A percentile compares a stretch with the other conserved stretches of the same genome.
phyloP scores from a whole-genome alignment of 768 basidiomycete species.

The Lenzites betulinus region DNA sequence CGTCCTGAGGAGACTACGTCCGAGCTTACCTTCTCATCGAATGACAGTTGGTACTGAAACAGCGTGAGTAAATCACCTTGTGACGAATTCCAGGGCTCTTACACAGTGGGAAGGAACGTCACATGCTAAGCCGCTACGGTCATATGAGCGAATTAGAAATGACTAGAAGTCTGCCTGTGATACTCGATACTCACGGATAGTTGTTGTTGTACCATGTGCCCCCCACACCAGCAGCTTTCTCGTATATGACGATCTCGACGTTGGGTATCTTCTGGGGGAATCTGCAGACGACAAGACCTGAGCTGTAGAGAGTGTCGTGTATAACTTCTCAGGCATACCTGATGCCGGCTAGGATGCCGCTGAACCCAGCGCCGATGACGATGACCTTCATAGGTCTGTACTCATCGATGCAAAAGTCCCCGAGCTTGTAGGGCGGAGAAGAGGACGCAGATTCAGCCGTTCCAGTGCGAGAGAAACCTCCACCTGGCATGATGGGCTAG shows the following conservation, averaged over 20 bases:
- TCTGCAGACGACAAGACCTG: background rate
- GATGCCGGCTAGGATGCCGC: conserved; percentile 60
- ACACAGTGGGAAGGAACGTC: conserved; percentile 62
- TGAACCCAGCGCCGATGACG: conserved; percentile 60
- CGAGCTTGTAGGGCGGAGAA: conserved; percentile 30
- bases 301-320: too few relatives aligned
- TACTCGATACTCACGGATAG: conserved; percentile 39
- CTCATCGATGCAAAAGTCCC: conserved; percentile 54
- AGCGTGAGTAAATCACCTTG: background rate
- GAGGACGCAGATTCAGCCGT: too few relatives aligned
- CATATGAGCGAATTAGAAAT: too few relatives aligned
- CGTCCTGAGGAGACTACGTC: background rate
- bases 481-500: too few relatives aligned
- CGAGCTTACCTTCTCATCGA: conserved; percentile 47
- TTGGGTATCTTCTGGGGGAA: conserved; percentile 40
- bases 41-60: conserved; percentile 57
- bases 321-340: too few relatives aligned
- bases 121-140: conserved; percentile 59
- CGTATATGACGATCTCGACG: conserved; percentile 53
- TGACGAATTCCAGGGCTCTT: conserved; percentile 22
- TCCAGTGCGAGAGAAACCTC: too few relatives aligned
- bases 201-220: conserved; percentile 60
- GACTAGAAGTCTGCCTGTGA: too few relatives aligned
- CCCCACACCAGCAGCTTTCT: conserved; percentile 39
- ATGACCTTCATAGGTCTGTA: conserved; percentile 55